Evolutionary conservation across 805 yeast genomes (phyloP), one percentile per base, ranked within the genome.

Genomic region (Saturnispora bothae): DNA sequence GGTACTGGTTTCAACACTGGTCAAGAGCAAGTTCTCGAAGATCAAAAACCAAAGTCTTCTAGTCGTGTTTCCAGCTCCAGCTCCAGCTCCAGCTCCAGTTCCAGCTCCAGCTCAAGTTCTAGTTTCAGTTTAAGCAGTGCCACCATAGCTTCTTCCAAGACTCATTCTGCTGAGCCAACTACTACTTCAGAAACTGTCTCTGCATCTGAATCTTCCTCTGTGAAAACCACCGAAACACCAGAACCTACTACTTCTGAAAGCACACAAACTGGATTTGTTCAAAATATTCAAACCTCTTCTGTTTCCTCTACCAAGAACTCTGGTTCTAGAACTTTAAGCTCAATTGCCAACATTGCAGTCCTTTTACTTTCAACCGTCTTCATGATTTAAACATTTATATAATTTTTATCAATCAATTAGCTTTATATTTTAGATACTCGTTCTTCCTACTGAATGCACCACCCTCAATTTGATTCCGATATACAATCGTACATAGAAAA

Each of bases 1-100:
- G 83, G 77, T 22, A 64, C 78, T 21, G 96, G 96, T 9, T 61
- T 73, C 34, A 69, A 83, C 49, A 75, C 77, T 14, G 64, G 68
- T 35, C 59, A 64, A 12, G 58, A 61, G 20, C 47, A 39, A 19
- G 49, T 42, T 28, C 45, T 43, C 19, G 59, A 62, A 5, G 60
- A 55, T 20, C 47, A 41, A 16, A 47, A 42, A 17, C 43, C 43
- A 12, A 16, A 14, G 7, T 30, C 33, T 12, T 8, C 15, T 14
- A 30, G 23, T 12, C 8, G 19, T 14, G 4, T 6, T 28, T 28
- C 31, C 13, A 28, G 31, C 15, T 28, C 31, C 13, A 15, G 12
- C n/a, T 30, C 43, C 4, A 8, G 40, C 10, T 18, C 28, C 44
- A 6, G 19, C 40, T 5, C 17, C 38, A 6, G 23, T 37, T 6